Evolutionary conservation across 441 rosid species (phyloP).

Genomic region (Jatropha multifida): DNA sequence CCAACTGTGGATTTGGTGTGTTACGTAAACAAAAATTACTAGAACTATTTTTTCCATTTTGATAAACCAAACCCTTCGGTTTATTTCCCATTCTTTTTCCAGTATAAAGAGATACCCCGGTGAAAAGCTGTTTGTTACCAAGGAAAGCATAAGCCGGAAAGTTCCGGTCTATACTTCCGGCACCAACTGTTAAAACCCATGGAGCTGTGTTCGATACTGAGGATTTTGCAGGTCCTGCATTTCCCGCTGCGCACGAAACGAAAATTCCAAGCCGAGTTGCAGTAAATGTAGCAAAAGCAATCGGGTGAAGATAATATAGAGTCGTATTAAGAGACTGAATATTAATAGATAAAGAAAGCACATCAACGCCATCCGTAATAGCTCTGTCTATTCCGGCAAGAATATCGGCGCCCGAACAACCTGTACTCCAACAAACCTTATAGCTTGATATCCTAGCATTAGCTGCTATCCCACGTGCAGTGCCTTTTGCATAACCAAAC

Average conservation of each 20-base stretch:
- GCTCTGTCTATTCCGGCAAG: slow-evolving; percentile 7
- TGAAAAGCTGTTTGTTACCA: slow-evolving; percentile 42
- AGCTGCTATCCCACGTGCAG: neutral
- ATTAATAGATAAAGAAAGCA: neutral
- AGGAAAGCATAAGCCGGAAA: slow-evolving; percentile 67
- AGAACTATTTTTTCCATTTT: slow-evolving; percentile 37
- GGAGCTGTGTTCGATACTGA: slow-evolving; percentile 72
- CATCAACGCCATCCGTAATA: slow-evolving; percentile 7
- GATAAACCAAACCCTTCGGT: slow-evolving; percentile 52
- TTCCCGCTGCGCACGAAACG: slow-evolving; percentile 80
- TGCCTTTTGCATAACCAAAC: neutral
- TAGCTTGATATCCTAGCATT: neutral
- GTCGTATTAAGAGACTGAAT: rapidly evolving
- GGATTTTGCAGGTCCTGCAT: slow-evolving; percentile 60
- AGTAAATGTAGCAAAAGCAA: slow-evolving; percentile 64
- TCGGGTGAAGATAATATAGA: slow-evolving; percentile 32
- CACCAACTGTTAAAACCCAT: slow-evolving; percentile 89
- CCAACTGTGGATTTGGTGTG: slow-evolving; percentile 49
- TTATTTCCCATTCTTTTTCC: slow-evolving; percentile 60
- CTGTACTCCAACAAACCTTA: neutral
- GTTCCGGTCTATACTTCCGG: slow-evolving; percentile 74
- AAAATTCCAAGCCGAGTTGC: slow-evolving; percentile 75
- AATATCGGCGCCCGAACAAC: neutral
- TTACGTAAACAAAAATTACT: slow-evolving; percentile 60
- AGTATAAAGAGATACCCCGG: slow-evolving; percentile 65